Evolutionary conservation across 2,329 filamentous ascomycete species (phyloP), one percentile per base, ranked within the genome.

Genomic region (Phaeomoniella chlamydospora): DNA sequence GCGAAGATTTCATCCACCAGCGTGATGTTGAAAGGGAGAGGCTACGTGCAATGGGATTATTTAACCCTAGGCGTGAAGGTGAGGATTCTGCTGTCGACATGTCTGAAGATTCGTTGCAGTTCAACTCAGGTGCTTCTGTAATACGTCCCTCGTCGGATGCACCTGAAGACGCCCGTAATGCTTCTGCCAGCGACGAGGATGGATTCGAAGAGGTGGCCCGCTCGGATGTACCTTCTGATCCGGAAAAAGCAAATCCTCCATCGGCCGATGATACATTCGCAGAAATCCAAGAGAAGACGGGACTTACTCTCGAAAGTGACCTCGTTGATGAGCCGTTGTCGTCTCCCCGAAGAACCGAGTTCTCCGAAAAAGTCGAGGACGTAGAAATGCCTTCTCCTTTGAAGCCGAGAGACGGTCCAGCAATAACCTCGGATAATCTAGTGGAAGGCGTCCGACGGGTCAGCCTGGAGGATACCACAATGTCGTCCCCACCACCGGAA

Each of bases 141-240:
- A 59, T 59, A n/a, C 47, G 52, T 10, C 52, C 63, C 19, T 59
- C 49, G 4, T 57, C 57, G 22, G 56, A 57, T 3, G 72, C 72
- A 3, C 64, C 70, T 1, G 82, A 86, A 43, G 74, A 76, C 38
- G 68, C 74, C 35, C 80, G 81, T 36, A 74, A 88, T 11, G 81
- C 80, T 36, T 92, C 90, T 49, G 76, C 74, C 12, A 79, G 80
- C 10, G 85, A 94, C 45, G 83, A 90, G 43, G 90, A 96, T 52
- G 84, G 83, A 1, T 96, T 94, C 50, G 90, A 98, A 54, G 86
- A 94, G 56, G 87, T 96, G 6, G 65, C 65, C 32, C 65, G 68
- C 15, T 70, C 72, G 32, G 78, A 76, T 18, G 80, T 85, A 40
- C 71, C 85, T 41, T 76, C 76, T 51, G 65, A 62, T 38, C 53